A percentile compares a stretch with the other conserved stretches of the same genome.
phyloP scores from a whole-genome alignment of 495 filamentous ascomycete genomes.

The Achaetomiella virescens region DNA sequence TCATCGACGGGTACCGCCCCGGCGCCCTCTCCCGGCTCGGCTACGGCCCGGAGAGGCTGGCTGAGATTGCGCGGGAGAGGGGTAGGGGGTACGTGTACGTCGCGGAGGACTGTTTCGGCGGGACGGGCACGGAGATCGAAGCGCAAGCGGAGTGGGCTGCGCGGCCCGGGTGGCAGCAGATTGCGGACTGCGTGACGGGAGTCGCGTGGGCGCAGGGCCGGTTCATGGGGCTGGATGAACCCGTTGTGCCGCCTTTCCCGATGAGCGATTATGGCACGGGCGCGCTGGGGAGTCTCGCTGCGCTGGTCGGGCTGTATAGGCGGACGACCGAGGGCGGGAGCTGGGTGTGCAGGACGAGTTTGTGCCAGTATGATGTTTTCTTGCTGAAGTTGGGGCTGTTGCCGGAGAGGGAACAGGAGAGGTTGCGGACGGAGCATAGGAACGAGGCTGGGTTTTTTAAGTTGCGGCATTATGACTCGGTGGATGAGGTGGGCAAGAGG shows the following conservation, averaged over 20 bases:
- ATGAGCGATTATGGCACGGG: constrained; percentile 78
- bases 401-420: constrained; percentile 47
- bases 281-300: constrained; percentile 57
- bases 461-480: constrained; percentile 62
- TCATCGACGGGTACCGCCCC: constrained; percentile 64
- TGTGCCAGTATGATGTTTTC: constrained; percentile 61
- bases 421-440: constrained; percentile 42
- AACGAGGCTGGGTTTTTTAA: constrained; percentile 55
- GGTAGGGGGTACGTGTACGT: constrained; percentile 64
- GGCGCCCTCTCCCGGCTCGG: constrained; percentile 60
- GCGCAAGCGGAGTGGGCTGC: constrained; percentile 38
- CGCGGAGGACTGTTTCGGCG: constrained; percentile 67
- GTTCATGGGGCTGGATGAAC: constrained; percentile 63
- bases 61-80: constrained; percentile 42
- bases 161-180: constrained; percentile 54
- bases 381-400: constrained; percentile 59
- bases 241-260: constrained; percentile 73
- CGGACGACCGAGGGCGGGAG: constrained; percentile 58
- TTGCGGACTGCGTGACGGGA: constrained; percentile 50
- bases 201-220: constrained; percentile 68
- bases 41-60: constrained; percentile 50
- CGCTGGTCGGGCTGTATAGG: constrained; percentile 55
- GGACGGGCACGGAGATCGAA: constrained; percentile 2
- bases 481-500: constrained; percentile 62
- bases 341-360: constrained; percentile 54